phyloP scores from a whole-genome alignment of 2,329 filamentous ascomycete species.

The Cercospora zeina region DNA sequence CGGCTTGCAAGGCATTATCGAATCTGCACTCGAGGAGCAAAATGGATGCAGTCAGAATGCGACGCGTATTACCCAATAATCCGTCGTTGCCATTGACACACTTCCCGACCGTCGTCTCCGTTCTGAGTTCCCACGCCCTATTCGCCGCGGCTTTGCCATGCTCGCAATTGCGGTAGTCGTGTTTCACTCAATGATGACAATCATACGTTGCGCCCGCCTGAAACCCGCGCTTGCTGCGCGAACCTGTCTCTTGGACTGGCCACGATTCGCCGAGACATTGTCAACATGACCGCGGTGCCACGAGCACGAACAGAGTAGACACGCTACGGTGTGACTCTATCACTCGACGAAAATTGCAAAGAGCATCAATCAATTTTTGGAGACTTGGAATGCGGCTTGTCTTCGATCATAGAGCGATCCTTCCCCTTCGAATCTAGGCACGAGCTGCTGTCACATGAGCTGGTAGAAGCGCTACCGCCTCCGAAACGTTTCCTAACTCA shows the following conservation, averaged over 20 bases:
- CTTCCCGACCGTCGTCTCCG: not conserved
- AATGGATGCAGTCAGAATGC: not conserved
- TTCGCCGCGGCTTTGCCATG: not conserved
- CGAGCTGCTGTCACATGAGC: too few species aligned
- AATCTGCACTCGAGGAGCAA: not conserved
- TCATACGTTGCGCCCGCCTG: not conserved
- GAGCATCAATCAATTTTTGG: not conserved
- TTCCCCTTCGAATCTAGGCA: too few species aligned
- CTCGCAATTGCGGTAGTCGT: not conserved
- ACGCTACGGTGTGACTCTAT: not conserved
- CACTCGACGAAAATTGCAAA: not conserved
- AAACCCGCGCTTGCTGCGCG: constrained; percentile 13
- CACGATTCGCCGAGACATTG: constrained; percentile 10
- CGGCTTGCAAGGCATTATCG: not conserved
- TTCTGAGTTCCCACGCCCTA: not conserved
- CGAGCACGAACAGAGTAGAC: not conserved
- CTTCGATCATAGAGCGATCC: not conserved
- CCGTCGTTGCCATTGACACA: not conserved
- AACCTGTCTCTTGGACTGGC: constrained; percentile 16
- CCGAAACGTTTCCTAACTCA: not conserved
- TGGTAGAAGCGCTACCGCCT: not conserved
- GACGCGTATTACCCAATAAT: not conserved
- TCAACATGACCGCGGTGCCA: constrained; percentile 6
- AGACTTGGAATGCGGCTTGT: not conserved
- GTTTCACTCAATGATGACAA: not conserved